Conservation (phyloP, 2,329 filamentous ascomycete genomes). For the Botrytis byssoidea region DNA sequence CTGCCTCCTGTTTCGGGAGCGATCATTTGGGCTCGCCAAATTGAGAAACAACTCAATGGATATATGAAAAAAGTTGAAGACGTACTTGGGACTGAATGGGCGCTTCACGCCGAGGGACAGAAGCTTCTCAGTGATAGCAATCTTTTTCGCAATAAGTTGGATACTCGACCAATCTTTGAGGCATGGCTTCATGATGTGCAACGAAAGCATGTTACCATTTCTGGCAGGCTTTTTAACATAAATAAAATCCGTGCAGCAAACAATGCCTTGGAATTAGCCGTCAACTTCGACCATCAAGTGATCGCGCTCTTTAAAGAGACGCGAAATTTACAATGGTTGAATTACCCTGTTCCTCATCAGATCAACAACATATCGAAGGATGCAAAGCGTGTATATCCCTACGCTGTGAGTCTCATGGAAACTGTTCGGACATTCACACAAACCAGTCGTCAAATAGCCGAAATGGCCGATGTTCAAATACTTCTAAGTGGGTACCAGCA, state of each 20-base stretch:
- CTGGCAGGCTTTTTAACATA: constrained; percentile 88
- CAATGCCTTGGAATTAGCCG: constrained; percentile 80
- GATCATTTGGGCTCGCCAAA: constrained; percentile 96
- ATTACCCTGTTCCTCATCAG: constrained; percentile 88
- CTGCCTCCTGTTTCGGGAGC: constrained; percentile 93
- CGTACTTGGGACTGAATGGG: constrained; percentile 92
- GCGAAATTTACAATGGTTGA: constrained; percentile 91
- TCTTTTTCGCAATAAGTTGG: constrained; percentile 92
- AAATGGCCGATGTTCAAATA: constrained; percentile 84
- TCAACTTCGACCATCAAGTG: constrained; percentile 97
- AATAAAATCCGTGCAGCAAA: constrained; percentile 85
- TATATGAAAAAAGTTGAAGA: constrained; percentile 99
- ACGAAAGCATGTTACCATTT: constrained; percentile 84
- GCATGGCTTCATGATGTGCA: constrained; percentile 92
- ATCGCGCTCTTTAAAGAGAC: constrained; percentile 99
- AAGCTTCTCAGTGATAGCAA: constrained; percentile 89
- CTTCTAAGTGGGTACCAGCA: constrained; percentile 89
- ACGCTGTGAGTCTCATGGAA: constrained; percentile 97
- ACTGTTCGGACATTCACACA: constrained; percentile 92
- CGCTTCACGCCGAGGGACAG: constrained; percentile 88
- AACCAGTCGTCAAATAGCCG: constrained; percentile 77
- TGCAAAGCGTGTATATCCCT: constrained; percentile 97
- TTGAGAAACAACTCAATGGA: constrained; percentile 89
- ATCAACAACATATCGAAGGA: constrained; percentile 97
- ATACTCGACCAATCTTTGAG: constrained; percentile 90